A percentile compares a stretch with the other conserved stretches of the same genome.
phyloP scores from a whole-genome alignment of 202 grass and related monocot species.

The Panicum virgatum region DNA sequence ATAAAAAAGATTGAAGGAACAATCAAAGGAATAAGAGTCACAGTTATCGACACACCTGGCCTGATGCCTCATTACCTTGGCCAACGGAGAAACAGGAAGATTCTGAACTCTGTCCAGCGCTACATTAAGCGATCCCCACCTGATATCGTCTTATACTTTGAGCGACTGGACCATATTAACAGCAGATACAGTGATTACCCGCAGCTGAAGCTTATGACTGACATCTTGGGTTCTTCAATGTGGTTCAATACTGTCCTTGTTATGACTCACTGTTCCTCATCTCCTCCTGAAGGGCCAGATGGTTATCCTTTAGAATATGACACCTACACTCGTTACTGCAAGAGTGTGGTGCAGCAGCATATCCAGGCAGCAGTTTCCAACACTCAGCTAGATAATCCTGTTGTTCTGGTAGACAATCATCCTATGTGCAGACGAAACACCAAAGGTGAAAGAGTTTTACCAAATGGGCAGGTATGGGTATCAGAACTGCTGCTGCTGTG shows the following conservation, averaged over 20 bases:
- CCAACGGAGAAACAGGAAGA: slow-evolving; percentile 64
- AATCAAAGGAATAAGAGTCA: slow-evolving; percentile 80
- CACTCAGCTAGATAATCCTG: slow-evolving; percentile 72
- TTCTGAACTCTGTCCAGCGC: slow-evolving; percentile 65
- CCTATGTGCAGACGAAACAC: slow-evolving; percentile 58
- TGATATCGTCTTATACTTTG: slow-evolving; percentile 79
- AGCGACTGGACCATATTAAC: slow-evolving; percentile 72
- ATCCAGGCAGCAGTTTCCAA: slow-evolving; percentile 66
- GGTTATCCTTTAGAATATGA: slow-evolving; percentile 80
- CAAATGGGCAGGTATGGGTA: slow-evolving; percentile 66
- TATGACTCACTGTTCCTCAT: slow-evolving; percentile 75
- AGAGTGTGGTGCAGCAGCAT: slow-evolving; percentile 59
- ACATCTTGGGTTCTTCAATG: slow-evolving; percentile 81
- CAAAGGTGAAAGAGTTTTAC: slow-evolving; percentile 78
- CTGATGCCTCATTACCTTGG: slow-evolving; percentile 54
- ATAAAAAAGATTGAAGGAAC: slow-evolving; percentile 67
- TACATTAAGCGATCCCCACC: slow-evolving; percentile 79
- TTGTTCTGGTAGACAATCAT: slow-evolving; percentile 81
- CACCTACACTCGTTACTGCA: slow-evolving; percentile 67
- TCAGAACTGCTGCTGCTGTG: slow-evolving; percentile 77
- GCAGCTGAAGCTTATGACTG: slow-evolving; percentile 83
- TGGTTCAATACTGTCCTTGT: slow-evolving; percentile 92
- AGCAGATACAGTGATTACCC: slow-evolving; percentile 65
- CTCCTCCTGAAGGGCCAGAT: slow-evolving; percentile 84
- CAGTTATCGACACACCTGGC: slow-evolving; percentile 90